phyloP scores from a whole-genome alignment of 2,329 filamentous ascomycete species.

The Chaetomium strumarium region DNA sequence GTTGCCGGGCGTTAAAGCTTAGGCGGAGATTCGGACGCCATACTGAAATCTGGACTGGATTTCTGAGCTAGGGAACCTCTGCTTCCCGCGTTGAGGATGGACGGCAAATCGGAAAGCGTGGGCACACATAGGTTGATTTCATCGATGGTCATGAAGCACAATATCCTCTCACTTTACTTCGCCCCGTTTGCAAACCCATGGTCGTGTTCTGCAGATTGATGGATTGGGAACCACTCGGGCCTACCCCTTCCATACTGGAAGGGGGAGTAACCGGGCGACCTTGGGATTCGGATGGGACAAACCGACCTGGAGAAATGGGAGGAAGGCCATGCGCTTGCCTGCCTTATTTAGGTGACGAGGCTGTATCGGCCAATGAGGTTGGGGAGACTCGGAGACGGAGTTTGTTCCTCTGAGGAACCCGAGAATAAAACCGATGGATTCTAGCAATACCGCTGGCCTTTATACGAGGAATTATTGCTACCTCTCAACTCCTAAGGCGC shows the following conservation, averaged over 20 bases:
- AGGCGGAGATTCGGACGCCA: constrained; percentile 5
- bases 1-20: neutral
- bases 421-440: neutral
- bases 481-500: too few relatives aligned
- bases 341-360: too few relatives aligned
- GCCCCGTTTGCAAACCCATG: neutral
- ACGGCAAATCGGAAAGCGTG: neutral
- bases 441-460: neutral
- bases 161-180: neutral
- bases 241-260: neutral
- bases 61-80: neutral
- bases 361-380: too few relatives aligned
- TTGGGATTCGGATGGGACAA: neutral
- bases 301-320: too few relatives aligned
- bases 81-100: neutral
- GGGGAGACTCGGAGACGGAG: neutral
- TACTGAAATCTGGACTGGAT: constrained; percentile 4
- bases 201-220: neutral
- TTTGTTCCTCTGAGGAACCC: neutral
- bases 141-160: neutral
- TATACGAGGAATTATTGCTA: neutral
- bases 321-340: too few relatives aligned
- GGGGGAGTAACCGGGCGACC: neutral
- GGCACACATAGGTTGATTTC: neutral
- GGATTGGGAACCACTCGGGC: neutral